phyloP scores from a whole-genome alignment of 139 green algal species.

The Yamagishiella unicocca region DNA sequence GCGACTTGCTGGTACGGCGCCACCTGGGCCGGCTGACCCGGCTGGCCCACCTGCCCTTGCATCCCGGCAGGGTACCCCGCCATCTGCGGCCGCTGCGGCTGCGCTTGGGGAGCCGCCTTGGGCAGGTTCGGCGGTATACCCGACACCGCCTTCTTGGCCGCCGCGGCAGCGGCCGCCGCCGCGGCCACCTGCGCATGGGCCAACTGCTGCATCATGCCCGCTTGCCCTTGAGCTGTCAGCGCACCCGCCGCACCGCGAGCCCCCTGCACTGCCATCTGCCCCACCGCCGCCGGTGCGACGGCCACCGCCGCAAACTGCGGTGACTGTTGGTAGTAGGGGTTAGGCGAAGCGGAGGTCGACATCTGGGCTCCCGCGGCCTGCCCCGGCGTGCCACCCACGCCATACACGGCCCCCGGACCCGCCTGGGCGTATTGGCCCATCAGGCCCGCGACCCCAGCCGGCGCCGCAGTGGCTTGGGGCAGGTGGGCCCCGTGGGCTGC shows the following conservation, averaged over 20 bases:
- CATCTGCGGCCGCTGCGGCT: background rate
- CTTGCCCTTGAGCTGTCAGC: background rate
- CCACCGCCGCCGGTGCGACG: background rate
- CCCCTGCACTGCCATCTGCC: background rate
- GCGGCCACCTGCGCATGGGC: background rate
- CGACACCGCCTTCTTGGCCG: background rate
- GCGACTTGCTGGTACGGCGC: background rate
- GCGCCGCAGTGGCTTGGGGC: too few relatives aligned
- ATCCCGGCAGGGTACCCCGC: background rate
- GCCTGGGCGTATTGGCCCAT: background rate
- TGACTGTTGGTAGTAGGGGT: slow-evolving; percentile 9
- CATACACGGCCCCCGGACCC: background rate
- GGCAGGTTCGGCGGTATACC: background rate
- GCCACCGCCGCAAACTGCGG: background rate
- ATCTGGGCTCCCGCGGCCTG: background rate
- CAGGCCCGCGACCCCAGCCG: background rate
- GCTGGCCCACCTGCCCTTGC: background rate
- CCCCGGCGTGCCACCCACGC: background rate
- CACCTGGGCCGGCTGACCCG: background rate
- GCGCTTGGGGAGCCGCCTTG: background rate
- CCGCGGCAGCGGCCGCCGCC: background rate
- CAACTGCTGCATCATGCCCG: slow-evolving; percentile 5
- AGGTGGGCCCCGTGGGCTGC: background rate
- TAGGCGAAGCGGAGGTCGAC: background rate
- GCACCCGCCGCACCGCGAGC: background rate